Conservation (phyloP, 305 asterid species). For the Rubia balearica region DNA sequence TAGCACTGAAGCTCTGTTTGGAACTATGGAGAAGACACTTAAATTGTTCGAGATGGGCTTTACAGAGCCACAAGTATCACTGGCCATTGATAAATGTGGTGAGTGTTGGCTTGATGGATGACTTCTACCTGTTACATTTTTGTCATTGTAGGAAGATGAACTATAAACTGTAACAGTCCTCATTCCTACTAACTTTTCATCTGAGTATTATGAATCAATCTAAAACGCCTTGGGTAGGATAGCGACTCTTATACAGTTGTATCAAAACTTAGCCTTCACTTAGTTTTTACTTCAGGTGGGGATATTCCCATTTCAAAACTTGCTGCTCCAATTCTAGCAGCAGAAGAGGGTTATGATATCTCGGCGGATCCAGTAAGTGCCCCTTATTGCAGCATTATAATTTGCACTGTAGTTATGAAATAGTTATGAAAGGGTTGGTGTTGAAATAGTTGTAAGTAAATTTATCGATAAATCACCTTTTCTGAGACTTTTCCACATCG, state of each 20-base stretch:
- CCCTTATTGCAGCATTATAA: slow-evolving; percentile 2
- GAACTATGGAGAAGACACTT: slow-evolving; percentile 93
- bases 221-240: slow-evolving; percentile 1
- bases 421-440: too few species aligned
- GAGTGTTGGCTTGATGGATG: slow-evolving; percentile 27
- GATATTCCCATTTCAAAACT: slow-evolving; percentile 52
- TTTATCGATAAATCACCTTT: too few species aligned
- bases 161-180: neutral
- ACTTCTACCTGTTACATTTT: neutral
- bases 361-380: slow-evolving; percentile 38
- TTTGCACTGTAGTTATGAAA: too few species aligned
- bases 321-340: slow-evolving; percentile 58
- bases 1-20: slow-evolving; percentile 64
- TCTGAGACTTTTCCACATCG: too few species aligned
- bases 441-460: too few species aligned
- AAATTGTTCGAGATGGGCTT: slow-evolving; percentile 84
- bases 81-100: slow-evolving; percentile 82
- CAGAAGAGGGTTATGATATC: slow-evolving; percentile 28
- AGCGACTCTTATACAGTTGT: neutral
- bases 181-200: neutral
- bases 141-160: neutral
- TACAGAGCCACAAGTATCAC: slow-evolving; percentile 68
- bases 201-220: neutral
- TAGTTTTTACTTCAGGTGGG: slow-evolving; percentile 47
- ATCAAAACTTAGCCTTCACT: neutral